A percentile compares a stretch with the other conserved stretches of the same genome.
Evolutionary conservation across 108 stramenopile species (phyloP).

Genomic region (Aurantiochytrium sp.): DNA sequence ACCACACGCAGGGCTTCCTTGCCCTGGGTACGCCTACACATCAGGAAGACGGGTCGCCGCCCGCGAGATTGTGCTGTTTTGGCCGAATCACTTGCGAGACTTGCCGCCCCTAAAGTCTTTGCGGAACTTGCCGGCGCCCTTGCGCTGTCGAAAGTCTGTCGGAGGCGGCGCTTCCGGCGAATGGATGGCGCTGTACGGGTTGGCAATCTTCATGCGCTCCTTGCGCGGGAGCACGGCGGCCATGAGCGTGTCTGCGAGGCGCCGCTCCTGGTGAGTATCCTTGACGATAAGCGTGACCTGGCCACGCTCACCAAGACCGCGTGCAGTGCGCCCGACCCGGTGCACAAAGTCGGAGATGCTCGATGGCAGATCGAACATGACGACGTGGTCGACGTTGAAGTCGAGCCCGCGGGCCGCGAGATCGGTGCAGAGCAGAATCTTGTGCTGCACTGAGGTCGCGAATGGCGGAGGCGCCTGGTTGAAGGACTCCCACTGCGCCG

Average conservation of each 20-base stretch:
- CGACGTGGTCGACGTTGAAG: constrained; percentile 20
- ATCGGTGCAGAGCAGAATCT: constrained; percentile 8
- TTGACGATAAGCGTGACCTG: not conserved
- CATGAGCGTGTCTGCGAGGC: not conserved
- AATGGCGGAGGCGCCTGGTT: not conserved
- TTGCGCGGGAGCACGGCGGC: not conserved
- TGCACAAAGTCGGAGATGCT: constrained; percentile 21
- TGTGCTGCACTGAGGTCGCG: not conserved
- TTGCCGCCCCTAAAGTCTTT: no score
- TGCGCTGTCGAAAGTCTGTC: not conserved
- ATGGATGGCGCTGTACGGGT: not conserved
- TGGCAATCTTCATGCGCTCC: not conserved
- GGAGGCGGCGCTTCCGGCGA: not conserved
- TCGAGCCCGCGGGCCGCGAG: not conserved
- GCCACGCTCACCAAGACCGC: not conserved
- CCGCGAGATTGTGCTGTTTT: no score
- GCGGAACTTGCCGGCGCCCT: not conserved
- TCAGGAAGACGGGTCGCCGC: no score
- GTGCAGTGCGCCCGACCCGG: not conserved
- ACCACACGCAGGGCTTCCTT: no score
- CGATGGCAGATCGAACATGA: constrained; percentile 18
- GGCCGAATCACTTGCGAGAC: no score
- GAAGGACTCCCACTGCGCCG: not conserved
- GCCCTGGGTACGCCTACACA: no score
- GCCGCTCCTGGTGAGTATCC: not conserved